Conservation (phyloP, 495 filamentous ascomycete genomes). For the Umbilicaria muhlenbergii region DNA sequence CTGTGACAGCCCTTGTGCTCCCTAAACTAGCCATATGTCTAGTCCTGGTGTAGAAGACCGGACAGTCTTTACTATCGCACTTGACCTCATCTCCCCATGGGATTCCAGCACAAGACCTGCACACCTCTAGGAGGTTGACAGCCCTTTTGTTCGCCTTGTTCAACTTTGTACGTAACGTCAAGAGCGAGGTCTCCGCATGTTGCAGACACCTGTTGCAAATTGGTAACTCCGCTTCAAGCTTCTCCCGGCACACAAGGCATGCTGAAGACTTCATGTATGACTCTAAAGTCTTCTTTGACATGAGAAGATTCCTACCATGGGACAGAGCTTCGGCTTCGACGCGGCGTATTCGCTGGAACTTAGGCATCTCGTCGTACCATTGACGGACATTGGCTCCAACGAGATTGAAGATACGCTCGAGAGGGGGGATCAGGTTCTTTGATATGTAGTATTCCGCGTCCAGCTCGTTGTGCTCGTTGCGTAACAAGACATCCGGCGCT, state of each 20-base stretch:
- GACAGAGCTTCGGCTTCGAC: slow-evolving; percentile 26
- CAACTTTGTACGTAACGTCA: slow-evolving; percentile 43
- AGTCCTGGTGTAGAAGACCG: slow-evolving; percentile 77
- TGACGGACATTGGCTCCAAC: slow-evolving; percentile 80
- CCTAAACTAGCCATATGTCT: slow-evolving; percentile 48
- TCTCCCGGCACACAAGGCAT: slow-evolving; percentile 63
- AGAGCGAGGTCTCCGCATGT: slow-evolving; percentile 39
- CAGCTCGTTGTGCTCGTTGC: slow-evolving; percentile 61
- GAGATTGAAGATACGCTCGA: slow-evolving; percentile 93
- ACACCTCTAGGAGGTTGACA: slow-evolving; percentile 54
- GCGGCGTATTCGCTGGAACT: slow-evolving; percentile 55
- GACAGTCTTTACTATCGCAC: slow-evolving; percentile 85
- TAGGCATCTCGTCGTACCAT: slow-evolving; percentile 97
- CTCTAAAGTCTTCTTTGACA: slow-evolving; percentile 54
- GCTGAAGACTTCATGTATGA: slow-evolving; percentile 68
- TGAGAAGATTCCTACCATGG: slow-evolving; percentile 13
- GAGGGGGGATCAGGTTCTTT: slow-evolving; percentile 87
- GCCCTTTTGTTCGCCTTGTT: slow-evolving; percentile 46
- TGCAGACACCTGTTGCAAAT: slow-evolving; percentile 51
- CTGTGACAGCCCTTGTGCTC: slow-evolving; percentile 37
- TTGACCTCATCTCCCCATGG: slow-evolving; percentile 57
- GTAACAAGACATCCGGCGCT: slow-evolving; percentile 66
- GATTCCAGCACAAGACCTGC: slow-evolving; percentile 65
- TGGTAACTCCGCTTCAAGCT: slow-evolving; percentile 37
- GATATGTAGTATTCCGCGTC: slow-evolving; percentile 94